A percentile compares a stretch with the other conserved stretches of the same genome.
Evolutionary conservation across 1,284 basidiomycete genomes (phyloP).

Genomic region (Boletellus dicymbophilus): DNA sequence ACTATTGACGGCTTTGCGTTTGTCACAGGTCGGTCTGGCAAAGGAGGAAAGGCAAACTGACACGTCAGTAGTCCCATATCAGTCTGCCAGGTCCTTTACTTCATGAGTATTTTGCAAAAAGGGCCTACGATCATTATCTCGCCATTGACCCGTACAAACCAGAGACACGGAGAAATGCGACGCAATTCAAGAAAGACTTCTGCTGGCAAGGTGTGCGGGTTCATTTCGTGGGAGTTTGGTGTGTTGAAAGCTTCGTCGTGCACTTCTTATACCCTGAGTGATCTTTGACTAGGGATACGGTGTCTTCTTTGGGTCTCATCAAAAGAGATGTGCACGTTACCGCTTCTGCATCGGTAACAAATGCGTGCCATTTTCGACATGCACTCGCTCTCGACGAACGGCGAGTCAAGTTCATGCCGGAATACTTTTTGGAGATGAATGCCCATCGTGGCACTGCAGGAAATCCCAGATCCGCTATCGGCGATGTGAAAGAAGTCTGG

Average conservation of each 20-base stretch:
- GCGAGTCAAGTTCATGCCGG: conserved; percentile 40
- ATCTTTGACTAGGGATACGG: conserved; percentile 38
- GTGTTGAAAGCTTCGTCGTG: background rate
- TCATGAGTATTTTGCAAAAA: conserved; percentile 1
- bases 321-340: conserved; percentile 19
- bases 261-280: background rate
- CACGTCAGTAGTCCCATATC: conserved; percentile 1
- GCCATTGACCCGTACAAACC: background rate
- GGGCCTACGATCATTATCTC: conserved; percentile 31
- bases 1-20: conserved; percentile 27
- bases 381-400: conserved; percentile 41
- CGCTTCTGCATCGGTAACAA: conserved; percentile 6
- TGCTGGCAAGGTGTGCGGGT: conserved; percentile 25
- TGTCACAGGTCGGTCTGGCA: conserved; percentile 15
- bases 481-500: background rate
- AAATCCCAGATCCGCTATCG: background rate
- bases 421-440: conserved; percentile 29
- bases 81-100: background rate
- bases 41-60: background rate
- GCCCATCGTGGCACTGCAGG: conserved; percentile 22
- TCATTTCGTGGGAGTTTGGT: conserved; percentile 43
- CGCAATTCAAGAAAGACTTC: conserved; percentile 34
- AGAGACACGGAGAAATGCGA: background rate
- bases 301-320: conserved; percentile 34
- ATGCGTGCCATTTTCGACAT: conserved; percentile 38